These are phyloP conservation scores for Erodium trifolium DNA, from an alignment of 441 rosid species.

Conservation along the genomic window DNA sequence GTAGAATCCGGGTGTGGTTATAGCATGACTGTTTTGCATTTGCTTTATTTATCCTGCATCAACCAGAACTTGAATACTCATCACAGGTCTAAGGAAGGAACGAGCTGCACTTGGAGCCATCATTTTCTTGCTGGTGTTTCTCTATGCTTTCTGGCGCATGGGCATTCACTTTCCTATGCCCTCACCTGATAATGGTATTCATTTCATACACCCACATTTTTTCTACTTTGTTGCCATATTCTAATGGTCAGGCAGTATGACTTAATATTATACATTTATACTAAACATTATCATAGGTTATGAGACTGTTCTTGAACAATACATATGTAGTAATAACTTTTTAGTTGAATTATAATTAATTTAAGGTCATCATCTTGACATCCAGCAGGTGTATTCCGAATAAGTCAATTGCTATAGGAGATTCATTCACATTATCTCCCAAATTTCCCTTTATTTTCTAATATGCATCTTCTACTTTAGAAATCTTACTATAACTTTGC, in stretches of 20 bases:
- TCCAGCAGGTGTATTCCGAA: not conserved
- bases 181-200: constrained; percentile 76
- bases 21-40: too few relatives aligned
- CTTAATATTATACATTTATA: too few relatives aligned
- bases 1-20: too few relatives aligned
- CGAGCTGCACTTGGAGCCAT: constrained; percentile 91
- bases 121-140: constrained; percentile 78
- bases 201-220: not conserved
- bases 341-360: not conserved
- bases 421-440: not conserved
- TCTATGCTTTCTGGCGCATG: constrained; percentile 99
- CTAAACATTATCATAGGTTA: not conserved
- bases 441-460: not conserved
- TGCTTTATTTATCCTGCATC: too few relatives aligned
- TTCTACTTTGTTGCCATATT: not conserved
- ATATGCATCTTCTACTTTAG: constrained; percentile 6
- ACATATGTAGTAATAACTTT: constrained; percentile 1
- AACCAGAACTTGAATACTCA: constrained; percentile 12
- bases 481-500: constrained; percentile 9
- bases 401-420: not conserved
- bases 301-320: constrained; percentile 1
- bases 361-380: not conserved
- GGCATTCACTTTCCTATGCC: constrained; percentile 99
- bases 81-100: constrained; percentile 79
- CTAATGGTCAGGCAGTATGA: not conserved